These are phyloP conservation scores for Pouteria glomerata DNA, from an alignment of 148 eudicot species.

Conservation along the genomic window DNA sequence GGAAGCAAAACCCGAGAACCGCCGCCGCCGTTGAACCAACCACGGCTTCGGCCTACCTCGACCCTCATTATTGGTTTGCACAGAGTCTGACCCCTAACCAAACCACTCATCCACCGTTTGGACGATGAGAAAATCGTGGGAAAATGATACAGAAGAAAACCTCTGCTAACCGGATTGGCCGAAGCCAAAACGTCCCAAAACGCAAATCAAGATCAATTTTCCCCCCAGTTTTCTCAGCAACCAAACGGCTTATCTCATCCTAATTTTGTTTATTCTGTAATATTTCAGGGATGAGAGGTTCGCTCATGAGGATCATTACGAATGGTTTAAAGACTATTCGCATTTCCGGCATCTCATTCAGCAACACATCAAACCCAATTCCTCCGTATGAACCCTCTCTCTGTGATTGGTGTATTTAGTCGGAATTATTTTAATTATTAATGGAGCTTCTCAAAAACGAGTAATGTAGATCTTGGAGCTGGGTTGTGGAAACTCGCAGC, in stretches of 20 bases:
- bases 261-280: background rate
- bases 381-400: constrained; percentile 44
- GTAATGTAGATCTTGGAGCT: constrained; percentile 70
- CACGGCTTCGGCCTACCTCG: constrained; percentile 62
- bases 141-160: background rate
- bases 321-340: constrained; percentile 94
- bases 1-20: constrained; percentile 12
- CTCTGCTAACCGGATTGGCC: background rate
- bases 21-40: constrained; percentile 47
- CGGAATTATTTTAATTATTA: background rate
- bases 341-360: constrained; percentile 84
- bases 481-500: constrained; percentile 95
- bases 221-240: background rate
- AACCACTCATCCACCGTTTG: background rate
- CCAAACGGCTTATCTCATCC: too few species aligned
- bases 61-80: constrained; percentile 75
- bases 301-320: constrained; percentile 74
- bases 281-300: constrained; percentile 76
- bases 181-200: background rate
- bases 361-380: constrained; percentile 48
- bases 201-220: too few species aligned
- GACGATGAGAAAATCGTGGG: background rate
- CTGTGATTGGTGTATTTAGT: background rate
- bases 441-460: background rate
- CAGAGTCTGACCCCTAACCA: background rate